Evolutionary conservation across 2,329 filamentous ascomycete species (phyloP), one percentile per base, ranked within the genome.

Genomic region (Emericellopsis cladophorae): DNA sequence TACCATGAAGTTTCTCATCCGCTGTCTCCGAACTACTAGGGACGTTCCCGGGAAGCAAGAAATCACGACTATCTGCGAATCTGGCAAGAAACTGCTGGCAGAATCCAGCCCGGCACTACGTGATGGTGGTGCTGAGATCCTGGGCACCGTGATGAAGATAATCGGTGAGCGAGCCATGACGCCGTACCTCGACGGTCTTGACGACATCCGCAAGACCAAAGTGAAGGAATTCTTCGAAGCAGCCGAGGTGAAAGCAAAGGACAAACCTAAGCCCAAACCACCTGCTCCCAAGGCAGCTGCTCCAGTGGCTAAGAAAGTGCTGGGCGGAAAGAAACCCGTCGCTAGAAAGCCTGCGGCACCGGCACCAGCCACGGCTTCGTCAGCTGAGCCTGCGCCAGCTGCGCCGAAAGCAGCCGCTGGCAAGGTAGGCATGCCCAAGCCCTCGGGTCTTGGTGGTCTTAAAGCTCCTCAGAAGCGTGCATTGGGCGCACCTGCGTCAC

Each of bases 71-170:
- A 87, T 96, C 41, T 85, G 88, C n/a, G 92, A 96, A 52, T 76
- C 79, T 1, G 81, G 79, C 23, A 95, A 90, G 54, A 96, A 95
- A 60, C 68, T 96, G 7, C 70, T 98, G 14, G 81, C 89, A 0
- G 92, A 98, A 57, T 90, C 86, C 0, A 89, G 81, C 49, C 89
- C 93, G 51, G 81, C 74, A 4, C 76, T 94, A 44, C 79, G 92
- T 61, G 82, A 90, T 38, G 88, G 87, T 24, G 92, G 89, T 58
- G 89, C 89, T 12, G 92, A 98, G 59, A 80, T 92, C 29, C 68
- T 98, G 4, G 92, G 93, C 47, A 95, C 89, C 0, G 62, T 98
- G 39, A 96, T 95, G 92, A 98, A 96, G 66, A 96, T 98, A 42
- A 85, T 96, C 66, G 90, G 92, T 34, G 93, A 98, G 60, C 79